Base-by-base conservation (phyloP, 352 stramenopile genomes). In the Chrysophaeum taylorii region DNA sequence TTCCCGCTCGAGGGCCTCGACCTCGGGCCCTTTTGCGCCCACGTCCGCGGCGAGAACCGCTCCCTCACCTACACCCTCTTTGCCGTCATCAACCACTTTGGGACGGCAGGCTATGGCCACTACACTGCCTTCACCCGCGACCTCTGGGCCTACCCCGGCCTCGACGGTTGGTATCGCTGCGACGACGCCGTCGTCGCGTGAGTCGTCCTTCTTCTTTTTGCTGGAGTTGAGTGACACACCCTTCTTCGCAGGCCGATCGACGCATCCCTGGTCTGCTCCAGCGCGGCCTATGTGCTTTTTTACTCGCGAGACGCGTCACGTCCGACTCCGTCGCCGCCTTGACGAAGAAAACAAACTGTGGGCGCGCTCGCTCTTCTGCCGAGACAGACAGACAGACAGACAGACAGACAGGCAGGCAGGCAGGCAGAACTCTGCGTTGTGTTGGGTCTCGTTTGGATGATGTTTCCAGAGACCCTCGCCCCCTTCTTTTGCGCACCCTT, bases 71-170 rank as follows among this genome's bases (percentile, higher is more conserved):
- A 93, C 76, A 86, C 94, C 74, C 73, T 94, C 15, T 94, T 91
- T 57, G 88, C 83, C 16, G 87, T 94, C 60, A 88, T 84, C 71
- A 93, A 94, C 70, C 88, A 94, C 78, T 92, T 91, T 57, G 88
- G 88, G 43, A 82, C 81, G 62, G 91, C 92, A 82, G 87, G 84
- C 38, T 94, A 90, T 66, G 88, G 88, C 21, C 88, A 94, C 76
- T 94, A 94, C 75, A 94, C 88, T 18, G 87, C 88, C 33, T 91
- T 87, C 50, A 42, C 39, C 31, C 70, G 86, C 82, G n/a, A n/a
- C n/a, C n/a, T n/a, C n/a, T n/a, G n/a, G n/a, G n/a, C n/a, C n/a
- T n/a, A n/a, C n/a, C 42, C 84, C 82, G 64, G 71, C 39, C 37
- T 60, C 36, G 52, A 60, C 25, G 48, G 5, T 18, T 21, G 48